phyloP scores from a whole-genome alignment of 441 rosid species.

The Pelargonium citronellum region DNA sequence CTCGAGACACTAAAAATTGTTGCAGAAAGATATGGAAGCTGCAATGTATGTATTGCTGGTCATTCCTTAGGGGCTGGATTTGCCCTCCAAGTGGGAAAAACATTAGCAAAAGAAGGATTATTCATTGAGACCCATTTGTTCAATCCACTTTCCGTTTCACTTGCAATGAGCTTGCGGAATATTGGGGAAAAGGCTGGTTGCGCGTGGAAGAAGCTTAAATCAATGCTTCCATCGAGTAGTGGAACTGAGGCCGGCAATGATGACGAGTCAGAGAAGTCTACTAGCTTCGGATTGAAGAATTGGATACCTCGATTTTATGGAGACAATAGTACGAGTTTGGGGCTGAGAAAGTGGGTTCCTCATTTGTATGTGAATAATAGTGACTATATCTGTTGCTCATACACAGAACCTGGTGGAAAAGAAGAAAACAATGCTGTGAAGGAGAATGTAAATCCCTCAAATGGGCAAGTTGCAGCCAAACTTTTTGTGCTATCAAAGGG shows the following conservation, averaged over 20 bases:
- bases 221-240: conserved; percentile 59
- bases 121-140: conserved; percentile 80
- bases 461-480: conserved; percentile 54
- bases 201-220: conserved; percentile 65
- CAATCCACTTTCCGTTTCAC: conserved; percentile 77
- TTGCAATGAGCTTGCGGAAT: conserved; percentile 76
- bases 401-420: conserved; percentile 48
- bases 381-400: conserved; percentile 80
- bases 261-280: conserved; percentile 23
- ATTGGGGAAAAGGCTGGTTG: conserved; percentile 67
- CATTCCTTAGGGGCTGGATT: conserved; percentile 94
- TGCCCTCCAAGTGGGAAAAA: conserved; percentile 82
- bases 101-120: conserved; percentile 73
- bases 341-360: conserved; percentile 58
- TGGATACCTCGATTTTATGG: conserved; percentile 55
- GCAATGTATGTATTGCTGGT: conserved; percentile 70
- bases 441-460: conserved; percentile 41
- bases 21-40: conserved; percentile 60
- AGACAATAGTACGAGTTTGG: conserved; percentile 21
- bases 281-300: conserved; percentile 41
- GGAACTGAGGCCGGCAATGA: conserved; percentile 24
- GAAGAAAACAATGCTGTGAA: conserved; percentile 31
- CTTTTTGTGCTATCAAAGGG: conserved; percentile 80
- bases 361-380: conserved; percentile 85
- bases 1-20: conserved; percentile 51